Base-by-base conservation (phyloP, 2,329 filamentous ascomycete genomes). In the Hymenotorrendiella dingleyae region DNA sequence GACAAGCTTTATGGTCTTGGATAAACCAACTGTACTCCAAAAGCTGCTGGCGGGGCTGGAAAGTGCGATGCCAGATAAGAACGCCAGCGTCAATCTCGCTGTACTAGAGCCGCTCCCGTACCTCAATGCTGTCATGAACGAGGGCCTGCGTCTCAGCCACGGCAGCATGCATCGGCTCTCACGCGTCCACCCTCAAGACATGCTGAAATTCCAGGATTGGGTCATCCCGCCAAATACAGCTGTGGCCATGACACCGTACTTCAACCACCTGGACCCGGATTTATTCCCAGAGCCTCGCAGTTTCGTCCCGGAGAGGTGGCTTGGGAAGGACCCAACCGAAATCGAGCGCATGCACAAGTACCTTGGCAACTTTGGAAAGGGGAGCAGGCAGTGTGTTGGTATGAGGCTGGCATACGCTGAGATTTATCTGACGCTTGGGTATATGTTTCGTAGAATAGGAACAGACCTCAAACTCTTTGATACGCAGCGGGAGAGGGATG, bases 331-430 rank as follows among this genome's bases (percentile, higher is more conserved):
- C 4, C 17, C 23, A 11, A n/a, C n/a, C n/a, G n/a, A n/a, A n/a
- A n/a, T n/a, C n/a, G n/a, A n/a, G n/a, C n/a, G n/a, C n/a, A 42
- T 67, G 1, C 62, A 67, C 22, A 58, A 57, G n/a, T 61, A 58
- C 33, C 61, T 70, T 33, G 55, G 70, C 14, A 39, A 65, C 0
- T 71, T 71, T 48, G 63, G 62, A 4, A 68, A 64, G 36, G 69
- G 66, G 1, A 56, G 60, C 3, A 54, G 68, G 6, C 57, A 56
- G n/a, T 71, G 68, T 44, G 55, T 71, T 4, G 68, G 69, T 1
- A 49, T 54, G 6, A 50, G 51, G 23, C 28, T 40, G 22, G 37
- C 37, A 8, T 32, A 16, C n/a, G 37, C 37, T 19, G 37, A 40
- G 37, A 5, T 40, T 10, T 40, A 40, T 20, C 27, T 40, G 16